phyloP scores from a whole-genome alignment of 2,329 filamentous ascomycete species.

The Aspergillus alliaceus region DNA sequence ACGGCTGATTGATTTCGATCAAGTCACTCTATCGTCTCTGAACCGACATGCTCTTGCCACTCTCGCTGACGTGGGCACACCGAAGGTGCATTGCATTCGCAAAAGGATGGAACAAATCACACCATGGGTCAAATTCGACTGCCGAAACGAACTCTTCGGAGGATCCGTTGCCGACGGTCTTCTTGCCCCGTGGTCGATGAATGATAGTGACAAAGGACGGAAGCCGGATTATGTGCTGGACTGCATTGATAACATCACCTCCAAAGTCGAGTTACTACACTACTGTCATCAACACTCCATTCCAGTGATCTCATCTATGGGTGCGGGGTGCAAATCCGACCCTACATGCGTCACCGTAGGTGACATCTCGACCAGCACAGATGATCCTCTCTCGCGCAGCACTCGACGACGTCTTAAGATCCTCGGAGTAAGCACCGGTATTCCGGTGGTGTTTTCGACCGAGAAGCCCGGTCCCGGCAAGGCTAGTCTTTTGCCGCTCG shows the following conservation, averaged over 20 bases:
- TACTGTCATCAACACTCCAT: slow-evolving; percentile 79
- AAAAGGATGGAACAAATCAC: slow-evolving; percentile 79
- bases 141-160: slow-evolving; percentile 80
- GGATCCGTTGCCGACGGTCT: slow-evolving; percentile 64
- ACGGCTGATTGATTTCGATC: slow-evolving; percentile 92
- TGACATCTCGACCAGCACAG: slow-evolving; percentile 83
- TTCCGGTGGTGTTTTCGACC: slow-evolving; percentile 88
- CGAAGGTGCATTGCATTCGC: slow-evolving; percentile 84
- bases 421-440: slow-evolving; percentile 76
- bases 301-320: slow-evolving; percentile 91
- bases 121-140: slow-evolving; percentile 89
- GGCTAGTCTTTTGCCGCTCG: slow-evolving; percentile 80
- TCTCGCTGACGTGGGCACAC: slow-evolving; percentile 85
- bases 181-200: slow-evolving; percentile 63
- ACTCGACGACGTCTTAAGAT: slow-evolving; percentile 77
- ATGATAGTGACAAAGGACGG: slow-evolving; percentile 44
- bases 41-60: slow-evolving; percentile 97
- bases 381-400: slow-evolving; percentile 83
- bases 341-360: slow-evolving; percentile 83
- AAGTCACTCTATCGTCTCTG: slow-evolving; percentile 89
- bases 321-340: slow-evolving; percentile 89
- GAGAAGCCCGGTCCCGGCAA: slow-evolving; percentile 90
- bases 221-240: slow-evolving; percentile 88
- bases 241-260: slow-evolving; percentile 97
- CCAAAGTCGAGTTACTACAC: slow-evolving; percentile 85